Conservation (phyloP, 179 eudicot genomes). For the Sideroxylon spinosum region DNA sequence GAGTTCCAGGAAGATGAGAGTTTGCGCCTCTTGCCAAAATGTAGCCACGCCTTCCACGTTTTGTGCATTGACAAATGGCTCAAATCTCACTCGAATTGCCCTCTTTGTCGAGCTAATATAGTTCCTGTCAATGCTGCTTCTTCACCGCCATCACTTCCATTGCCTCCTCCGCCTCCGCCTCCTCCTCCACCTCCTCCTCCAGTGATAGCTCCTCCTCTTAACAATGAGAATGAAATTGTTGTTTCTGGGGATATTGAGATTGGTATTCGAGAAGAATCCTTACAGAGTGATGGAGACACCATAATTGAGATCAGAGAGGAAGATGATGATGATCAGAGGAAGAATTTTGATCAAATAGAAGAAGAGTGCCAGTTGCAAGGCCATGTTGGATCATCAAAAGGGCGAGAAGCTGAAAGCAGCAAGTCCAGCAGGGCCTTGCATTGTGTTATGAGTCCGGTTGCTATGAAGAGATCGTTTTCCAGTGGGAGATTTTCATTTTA, state of each 20-base stretch:
- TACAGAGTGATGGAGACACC: slow-evolving; percentile 6
- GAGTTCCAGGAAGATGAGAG: slow-evolving; percentile 59
- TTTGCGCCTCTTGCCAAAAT: slow-evolving; percentile 62
- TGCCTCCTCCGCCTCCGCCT: background rate
- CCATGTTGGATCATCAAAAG: slow-evolving; percentile 26
- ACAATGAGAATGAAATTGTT: slow-evolving; percentile 1
- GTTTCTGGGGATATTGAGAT: slow-evolving; percentile 17
- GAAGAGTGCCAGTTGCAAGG: slow-evolving; percentile 22
- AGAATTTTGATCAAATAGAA: slow-evolving; percentile 54
- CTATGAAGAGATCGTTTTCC: slow-evolving; percentile 61
- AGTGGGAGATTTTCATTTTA: slow-evolving; percentile 50
- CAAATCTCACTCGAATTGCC: slow-evolving; percentile 70
- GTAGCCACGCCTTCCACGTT: slow-evolving; percentile 78
- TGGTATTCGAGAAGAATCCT: background rate
- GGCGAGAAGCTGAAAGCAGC: slow-evolving; percentile 18
- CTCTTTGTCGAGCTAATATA: slow-evolving; percentile 65
- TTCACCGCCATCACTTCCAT: background rate
- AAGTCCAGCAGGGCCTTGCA: slow-evolving; percentile 24
- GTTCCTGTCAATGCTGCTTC: slow-evolving; percentile 15
- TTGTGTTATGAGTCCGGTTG: slow-evolving; percentile 28
- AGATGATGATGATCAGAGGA: slow-evolving; percentile 30
- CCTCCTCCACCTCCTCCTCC: slow-evolving; percentile 14
- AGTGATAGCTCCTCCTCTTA: slow-evolving; percentile 8
- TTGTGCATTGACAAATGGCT: slow-evolving; percentile 80
- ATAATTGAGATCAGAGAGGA: slow-evolving; percentile 34